Base-by-base conservation (phyloP, 2,329 filamentous ascomycete species). In the Myotisia sp. region DNA sequence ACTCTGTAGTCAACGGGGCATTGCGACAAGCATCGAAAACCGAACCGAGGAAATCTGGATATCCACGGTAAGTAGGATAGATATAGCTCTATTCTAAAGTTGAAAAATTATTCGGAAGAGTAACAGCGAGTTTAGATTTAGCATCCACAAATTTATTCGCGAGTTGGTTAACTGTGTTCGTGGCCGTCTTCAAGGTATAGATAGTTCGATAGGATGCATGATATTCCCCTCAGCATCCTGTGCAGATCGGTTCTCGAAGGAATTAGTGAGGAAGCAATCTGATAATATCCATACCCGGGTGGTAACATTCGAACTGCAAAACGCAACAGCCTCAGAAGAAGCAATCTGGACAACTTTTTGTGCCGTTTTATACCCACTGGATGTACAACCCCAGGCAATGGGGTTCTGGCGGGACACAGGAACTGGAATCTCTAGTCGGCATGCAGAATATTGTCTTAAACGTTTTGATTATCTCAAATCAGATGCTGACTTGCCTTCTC, bases 391-490 rank as follows among this genome's bases (percentile, higher is more conserved):
- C 10, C 10, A 19, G 3, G 26, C 26, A 7, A 16, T 19, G 1
- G 26, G 10, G 12, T 29, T 29, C 17, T 36, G 34, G 26, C 12
- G 6, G 6, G 10, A 5, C 10, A 22, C 16, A 7, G 34, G 34
- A 16, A 27, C 29, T 19, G 34, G 34, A 7, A 36, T 36, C 19
- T 36, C 34, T 6, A 36, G 26, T 23, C 34, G 34, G 6, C 34
- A 36, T 30, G 34, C 34, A 21, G 26, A 30, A 5, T 36, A 18
- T 24, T 36, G 34, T 21, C 14, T 36, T 5, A 21, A 30, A 10
- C 13, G 34, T 14, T 36, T 36, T 13, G 10, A 9, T 17, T 36
- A 18, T 24, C 14, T 36, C n/a, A 22, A 23, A 3, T 36, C 34
- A 7, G 26, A 7, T 9, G 21, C 26, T n/a, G 7, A 13, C 3